These are phyloP conservation scores for Trichosporon coremiiforme DNA, from an alignment of 1,284 basidiomycete species.

Conservation along the genomic window DNA sequence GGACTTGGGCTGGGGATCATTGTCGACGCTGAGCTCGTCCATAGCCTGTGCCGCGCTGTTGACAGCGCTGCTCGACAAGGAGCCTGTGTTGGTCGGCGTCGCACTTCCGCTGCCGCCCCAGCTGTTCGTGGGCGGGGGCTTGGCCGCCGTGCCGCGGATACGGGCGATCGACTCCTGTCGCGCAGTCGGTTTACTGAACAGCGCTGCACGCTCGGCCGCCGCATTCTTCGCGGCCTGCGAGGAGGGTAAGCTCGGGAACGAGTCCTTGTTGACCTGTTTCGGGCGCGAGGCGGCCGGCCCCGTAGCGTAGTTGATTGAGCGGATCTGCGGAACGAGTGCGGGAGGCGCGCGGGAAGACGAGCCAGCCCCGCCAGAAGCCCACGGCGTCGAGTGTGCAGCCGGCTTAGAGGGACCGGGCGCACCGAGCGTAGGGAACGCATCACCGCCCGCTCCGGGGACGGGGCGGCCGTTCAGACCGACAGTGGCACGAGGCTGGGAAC, in stretches of 20 bases:
- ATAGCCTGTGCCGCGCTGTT: slow-evolving; percentile 27
- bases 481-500: slow-evolving; percentile 61
- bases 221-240: slow-evolving; percentile 49
- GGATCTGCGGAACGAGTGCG: slow-evolving; percentile 42
- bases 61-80: slow-evolving; percentile 23
- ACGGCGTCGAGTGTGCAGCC: slow-evolving; percentile 47
- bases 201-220: slow-evolving; percentile 46
- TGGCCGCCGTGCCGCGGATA: slow-evolving; percentile 63
- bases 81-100: neutral
- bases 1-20: slow-evolving; percentile 22
- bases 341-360: slow-evolving; percentile 42
- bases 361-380: slow-evolving; percentile 49
- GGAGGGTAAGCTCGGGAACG: slow-evolving; percentile 71
- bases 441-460: slow-evolving; percentile 45
- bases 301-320: slow-evolving; percentile 48
- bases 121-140: slow-evolving; percentile 53
- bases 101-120: slow-evolving; percentile 33
- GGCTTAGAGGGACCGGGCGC: slow-evolving; percentile 26
- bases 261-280: slow-evolving; percentile 55
- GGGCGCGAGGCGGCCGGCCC: slow-evolving; percentile 21
- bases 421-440: slow-evolving; percentile 47
- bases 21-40: slow-evolving; percentile 1
- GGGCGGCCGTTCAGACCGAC: slow-evolving; percentile 45
- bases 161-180: slow-evolving; percentile 69
- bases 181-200: slow-evolving; percentile 61